Evolutionary conservation across 352 stramenopile genomes (phyloP), one percentile per base, ranked within the genome.

Genomic region (Pythium myriotylum): DNA sequence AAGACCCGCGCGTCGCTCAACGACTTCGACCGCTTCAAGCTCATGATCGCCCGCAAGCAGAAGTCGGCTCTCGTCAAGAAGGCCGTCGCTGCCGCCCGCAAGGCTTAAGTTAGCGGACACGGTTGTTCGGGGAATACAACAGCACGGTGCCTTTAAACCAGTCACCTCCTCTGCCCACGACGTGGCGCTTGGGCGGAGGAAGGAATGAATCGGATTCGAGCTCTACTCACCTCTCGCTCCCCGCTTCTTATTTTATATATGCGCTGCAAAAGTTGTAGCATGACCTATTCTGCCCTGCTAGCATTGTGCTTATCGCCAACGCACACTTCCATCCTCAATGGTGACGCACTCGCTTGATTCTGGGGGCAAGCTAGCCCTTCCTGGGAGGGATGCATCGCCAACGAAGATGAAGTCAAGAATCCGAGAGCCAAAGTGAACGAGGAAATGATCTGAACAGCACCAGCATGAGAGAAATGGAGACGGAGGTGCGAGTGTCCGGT

Each of bases 11-110:
- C 91, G 33, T 75, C 76, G 63, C 83, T 99, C 23, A 96, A 73
- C 65, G 98, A 99, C 88, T 99, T 99, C 70, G 96, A 98, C 74
- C 91, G 97, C 74, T 99, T 99, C 86, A 99, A 99, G 94, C 86
- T 98, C 63, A 99, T 99, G 96, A 97, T 99, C 72, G 97, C 97
- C 43, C 96, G 96, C 79, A 99, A 99, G 93, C 95, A 99, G 79
- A 99, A 99, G 89, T 91, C 83, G 62, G 82, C 79, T 41, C 89
- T 98, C 58, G 89, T 99, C 76, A 96, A 96, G 76, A 97, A 98
- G 80, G 69, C 82, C 39, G 61, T 92, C 43, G 86, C 86, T 50
- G 81, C 83, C 16, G 63, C 77, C 51, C 86, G 84, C 74, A 95
- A 95, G 82, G 65, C 65, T 19, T 72, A 72, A 72, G 65, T 63